These are phyloP conservation scores for Omphalea diandra DNA, from an alignment of 441 rosid species.

Conservation along the genomic window DNA sequence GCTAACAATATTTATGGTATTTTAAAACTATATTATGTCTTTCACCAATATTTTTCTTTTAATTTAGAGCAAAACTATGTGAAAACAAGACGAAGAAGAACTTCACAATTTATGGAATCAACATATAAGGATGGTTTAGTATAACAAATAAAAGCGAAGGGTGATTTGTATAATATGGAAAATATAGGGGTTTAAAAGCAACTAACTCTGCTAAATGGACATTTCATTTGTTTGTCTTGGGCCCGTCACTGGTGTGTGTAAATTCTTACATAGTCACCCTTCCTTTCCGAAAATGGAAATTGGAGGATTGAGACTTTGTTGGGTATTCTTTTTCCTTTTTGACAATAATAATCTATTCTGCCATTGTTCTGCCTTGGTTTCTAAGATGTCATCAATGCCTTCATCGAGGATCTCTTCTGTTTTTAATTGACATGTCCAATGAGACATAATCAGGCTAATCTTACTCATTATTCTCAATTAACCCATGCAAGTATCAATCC, in stretches of 20 bases:
- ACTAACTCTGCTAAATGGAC: slow-evolving; percentile 24
- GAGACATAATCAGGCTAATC: slow-evolving; percentile 34
- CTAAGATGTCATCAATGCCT: slow-evolving; percentile 29
- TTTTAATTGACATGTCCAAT: slow-evolving; percentile 1
- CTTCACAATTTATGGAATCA: too few relatives aligned
- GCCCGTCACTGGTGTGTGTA: slow-evolving; percentile 8
- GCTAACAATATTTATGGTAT: too few relatives aligned
- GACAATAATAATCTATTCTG: slow-evolving; percentile 9
- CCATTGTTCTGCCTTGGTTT: slow-evolving; percentile 20
- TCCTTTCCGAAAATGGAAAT: neutral
- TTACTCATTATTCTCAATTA: slow-evolving; percentile 16
- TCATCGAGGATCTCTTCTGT: neutral
- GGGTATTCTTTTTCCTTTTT: neutral
- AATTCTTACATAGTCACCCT: neutral
- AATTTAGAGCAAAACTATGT: too few relatives aligned
- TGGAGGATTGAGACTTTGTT: neutral
- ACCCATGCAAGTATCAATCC: slow-evolving; percentile 1
- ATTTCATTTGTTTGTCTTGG: slow-evolving; percentile 10
- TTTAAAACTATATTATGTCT: too few relatives aligned
- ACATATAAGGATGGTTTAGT: too few relatives aligned
- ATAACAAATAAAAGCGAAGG: too few relatives aligned
- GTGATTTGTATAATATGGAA: too few relatives aligned
- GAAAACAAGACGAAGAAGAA: too few relatives aligned
- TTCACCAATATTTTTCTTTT: too few relatives aligned
- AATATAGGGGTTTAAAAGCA: too few relatives aligned